These are phyloP conservation scores for Phoenix dactylifera DNA, from an alignment of 176 grass and related monocot genomes.

Conservation along the genomic window DNA sequence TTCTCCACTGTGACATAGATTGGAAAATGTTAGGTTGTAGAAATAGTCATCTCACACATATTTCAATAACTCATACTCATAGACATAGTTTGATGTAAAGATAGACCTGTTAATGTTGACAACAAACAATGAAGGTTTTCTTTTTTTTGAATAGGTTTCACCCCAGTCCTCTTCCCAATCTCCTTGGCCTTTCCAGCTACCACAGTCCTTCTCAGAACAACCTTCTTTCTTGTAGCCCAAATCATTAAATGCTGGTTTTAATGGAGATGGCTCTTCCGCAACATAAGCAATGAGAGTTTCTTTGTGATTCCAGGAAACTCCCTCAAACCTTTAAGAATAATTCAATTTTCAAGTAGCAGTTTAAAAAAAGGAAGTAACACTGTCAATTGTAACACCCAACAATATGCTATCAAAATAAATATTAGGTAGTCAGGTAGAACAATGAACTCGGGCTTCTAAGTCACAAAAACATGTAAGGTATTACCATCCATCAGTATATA, in stretches of 20 bases:
- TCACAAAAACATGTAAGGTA: not conserved
- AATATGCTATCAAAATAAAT: not conserved
- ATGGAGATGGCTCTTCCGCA: conserved; percentile 70
- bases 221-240: conserved; percentile 62
- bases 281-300: conserved; percentile 76
- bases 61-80: not conserved
- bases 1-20: conserved; percentile 45
- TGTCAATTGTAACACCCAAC: not conserved
- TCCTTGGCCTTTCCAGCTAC: conserved; percentile 90
- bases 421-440: too few species aligned
- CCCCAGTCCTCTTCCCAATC: conserved; percentile 91
- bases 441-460: too few species aligned
- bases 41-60: not conserved
- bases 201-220: conserved; percentile 57
- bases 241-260: conserved; percentile 69
- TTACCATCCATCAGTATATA: conserved; percentile 78
- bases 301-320: conserved; percentile 91
- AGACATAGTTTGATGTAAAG: conserved; percentile 9
- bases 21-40: conserved; percentile 1
- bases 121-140: conserved; percentile 67
- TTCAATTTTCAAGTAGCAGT: not conserved
- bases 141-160: conserved; percentile 90
- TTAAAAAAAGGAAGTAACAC: not conserved
- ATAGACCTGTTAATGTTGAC: conserved; percentile 57
- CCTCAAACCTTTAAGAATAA: conserved; percentile 69